Conservation (phyloP, 2,329 filamentous ascomycete genomes). For the Colletotrichum spaethianum region DNA sequence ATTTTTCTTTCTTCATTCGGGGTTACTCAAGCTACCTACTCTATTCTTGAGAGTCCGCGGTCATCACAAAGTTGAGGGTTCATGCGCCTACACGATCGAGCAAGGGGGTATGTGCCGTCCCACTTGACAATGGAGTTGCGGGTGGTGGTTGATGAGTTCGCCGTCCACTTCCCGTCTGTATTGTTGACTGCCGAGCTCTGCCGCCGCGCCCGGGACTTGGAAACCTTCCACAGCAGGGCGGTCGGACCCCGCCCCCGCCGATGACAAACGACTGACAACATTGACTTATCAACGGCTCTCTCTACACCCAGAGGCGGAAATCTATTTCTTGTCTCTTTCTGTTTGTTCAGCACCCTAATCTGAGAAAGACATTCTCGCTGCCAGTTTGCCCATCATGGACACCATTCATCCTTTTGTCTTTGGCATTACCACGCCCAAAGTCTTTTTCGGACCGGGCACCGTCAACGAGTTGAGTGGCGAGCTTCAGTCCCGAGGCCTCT, state of each 20-base stretch:
- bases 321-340: background rate
- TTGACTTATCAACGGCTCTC: background rate
- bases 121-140: background rate
- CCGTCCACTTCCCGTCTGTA: background rate
- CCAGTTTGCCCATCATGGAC: constrained; percentile 11
- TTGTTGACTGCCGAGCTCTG: constrained; percentile 11
- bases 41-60: background rate
- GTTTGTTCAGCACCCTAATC: background rate
- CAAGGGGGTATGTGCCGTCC: background rate
- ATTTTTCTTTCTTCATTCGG: too few species aligned
- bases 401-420: constrained; percentile 27
- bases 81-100: background rate
- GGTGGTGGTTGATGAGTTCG: background rate
- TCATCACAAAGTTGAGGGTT: background rate
- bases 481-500: constrained; percentile 49
- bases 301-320: background rate
- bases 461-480: constrained; percentile 52
- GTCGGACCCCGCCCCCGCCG: constrained; percentile 37
- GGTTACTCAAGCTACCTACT: background rate
- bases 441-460: constrained; percentile 53
- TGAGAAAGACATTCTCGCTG: background rate
- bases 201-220: constrained; percentile 18
- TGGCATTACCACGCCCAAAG: constrained; percentile 46
- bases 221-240: constrained; percentile 1
- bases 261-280: constrained; percentile 28